Percentiles rank a stretch among this genome's conserved stretches.
Conservation (phyloP, 2,329 filamentous ascomycete species). For the Aspergillus sp. region DNA sequence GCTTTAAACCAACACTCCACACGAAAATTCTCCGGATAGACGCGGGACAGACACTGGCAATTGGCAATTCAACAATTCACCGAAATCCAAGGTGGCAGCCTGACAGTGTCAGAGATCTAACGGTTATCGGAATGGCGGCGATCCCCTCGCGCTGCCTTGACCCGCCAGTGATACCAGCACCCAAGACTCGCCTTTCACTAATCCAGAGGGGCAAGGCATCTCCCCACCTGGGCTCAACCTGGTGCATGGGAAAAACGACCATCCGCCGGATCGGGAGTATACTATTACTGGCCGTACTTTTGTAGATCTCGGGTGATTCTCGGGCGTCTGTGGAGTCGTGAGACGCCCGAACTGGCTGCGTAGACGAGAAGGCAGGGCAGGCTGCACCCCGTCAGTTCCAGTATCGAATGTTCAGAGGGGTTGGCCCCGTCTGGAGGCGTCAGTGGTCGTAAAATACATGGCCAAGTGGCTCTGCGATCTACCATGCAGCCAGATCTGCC, state of each 20-base stretch:
- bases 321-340: background rate
- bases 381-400: background rate
- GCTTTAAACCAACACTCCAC: no score
- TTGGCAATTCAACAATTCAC: background rate
- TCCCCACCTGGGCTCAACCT: no score
- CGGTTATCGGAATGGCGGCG: background rate
- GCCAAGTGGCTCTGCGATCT: no score
- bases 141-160: background rate
- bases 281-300: background rate
- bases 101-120: background rate
- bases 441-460: background rate
- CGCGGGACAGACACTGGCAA: no score
- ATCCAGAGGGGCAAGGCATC: fast-evolving
- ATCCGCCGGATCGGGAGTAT: no score
- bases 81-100: background rate
- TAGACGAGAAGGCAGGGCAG: background rate
- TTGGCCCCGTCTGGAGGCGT: background rate
- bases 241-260: no score
- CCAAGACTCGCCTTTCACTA: background rate
- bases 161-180: background rate
- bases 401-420: background rate
- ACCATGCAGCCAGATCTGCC: no score
- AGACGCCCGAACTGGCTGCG: background rate
- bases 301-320: background rate
- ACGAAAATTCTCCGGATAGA: no score